phyloP scores from a whole-genome alignment of 768 basidiomycete species.

The Leucocoprinus sp. region DNA sequence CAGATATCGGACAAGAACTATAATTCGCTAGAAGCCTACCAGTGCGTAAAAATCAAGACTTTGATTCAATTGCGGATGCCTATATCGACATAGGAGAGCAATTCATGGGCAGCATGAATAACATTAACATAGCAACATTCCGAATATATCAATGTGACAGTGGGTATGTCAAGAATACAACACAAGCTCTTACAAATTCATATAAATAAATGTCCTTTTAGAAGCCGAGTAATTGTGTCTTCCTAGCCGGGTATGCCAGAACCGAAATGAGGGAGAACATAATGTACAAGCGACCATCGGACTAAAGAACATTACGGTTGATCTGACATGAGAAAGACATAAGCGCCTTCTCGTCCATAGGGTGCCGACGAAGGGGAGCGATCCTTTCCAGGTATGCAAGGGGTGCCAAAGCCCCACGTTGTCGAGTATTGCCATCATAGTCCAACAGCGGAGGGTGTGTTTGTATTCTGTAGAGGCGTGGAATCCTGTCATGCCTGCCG shows the following conservation, averaged over 20 bases:
- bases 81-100: background rate
- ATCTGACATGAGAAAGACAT: conserved; percentile 41
- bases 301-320: conserved; percentile 3
- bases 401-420: conserved; percentile 39
- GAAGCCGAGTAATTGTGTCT: conserved; percentile 1
- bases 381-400: conserved; percentile 54
- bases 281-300: background rate
- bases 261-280: background rate
- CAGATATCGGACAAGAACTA: background rate
- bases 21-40: background rate
- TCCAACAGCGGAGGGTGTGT: conserved; percentile 8
- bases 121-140: conserved; percentile 5
- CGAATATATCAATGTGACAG: conserved; percentile 1
- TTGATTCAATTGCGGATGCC: background rate
- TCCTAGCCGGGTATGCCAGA: background rate
- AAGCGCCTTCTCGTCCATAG: conserved; percentile 62
- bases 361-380: conserved; percentile 57
- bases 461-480: conserved; percentile 2
- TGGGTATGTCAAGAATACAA: background rate
- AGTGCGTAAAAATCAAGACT: background rate
- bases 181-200: background rate
- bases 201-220: background rate
- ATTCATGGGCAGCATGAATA: background rate
- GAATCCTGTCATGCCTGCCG: conserved; percentile 6
- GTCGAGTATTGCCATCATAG: conserved; percentile 11